These are phyloP conservation scores for Bolboschoenoplectus hybrid DNA, from an alignment of 202 grass and related monocot genomes.

Conservation along the genomic window DNA sequence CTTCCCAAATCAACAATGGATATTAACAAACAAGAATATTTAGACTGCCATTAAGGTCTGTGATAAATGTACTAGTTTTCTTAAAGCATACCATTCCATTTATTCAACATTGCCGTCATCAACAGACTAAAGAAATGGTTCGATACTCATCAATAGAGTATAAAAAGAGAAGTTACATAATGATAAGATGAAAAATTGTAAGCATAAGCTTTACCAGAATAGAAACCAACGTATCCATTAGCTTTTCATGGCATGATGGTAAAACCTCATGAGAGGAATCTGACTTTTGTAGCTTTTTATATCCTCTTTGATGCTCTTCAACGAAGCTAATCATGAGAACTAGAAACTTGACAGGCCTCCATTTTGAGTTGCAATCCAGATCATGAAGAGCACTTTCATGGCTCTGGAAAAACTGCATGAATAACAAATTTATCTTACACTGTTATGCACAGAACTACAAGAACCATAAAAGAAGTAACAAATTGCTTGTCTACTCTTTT, in stretches of 20 bases:
- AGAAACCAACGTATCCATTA: constrained; percentile 47
- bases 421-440: constrained; percentile 14
- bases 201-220: constrained; percentile 60
- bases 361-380: constrained; percentile 49
- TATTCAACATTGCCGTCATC: neutral
- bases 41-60: neutral
- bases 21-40: constrained; percentile 8
- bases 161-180: neutral
- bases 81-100: neutral
- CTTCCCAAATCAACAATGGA: neutral
- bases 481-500: neutral
- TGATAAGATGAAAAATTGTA: constrained; percentile 36
- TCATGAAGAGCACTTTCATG: constrained; percentile 57
- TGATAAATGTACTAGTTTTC: neutral
- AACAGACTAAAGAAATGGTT: neutral
- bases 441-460: constrained; percentile 19
- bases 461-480: neutral
- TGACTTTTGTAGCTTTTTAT: constrained; percentile 45
- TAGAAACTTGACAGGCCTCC: constrained; percentile 60
- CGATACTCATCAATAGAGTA: constrained; percentile 8
- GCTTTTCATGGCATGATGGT: constrained; percentile 48
- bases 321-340: constrained; percentile 74
- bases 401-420: constrained; percentile 57
- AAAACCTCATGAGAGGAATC: constrained; percentile 34
- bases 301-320: constrained; percentile 68